Evolutionary conservation across 192 early-diverging fungal species (phyloP), one percentile per base, ranked within the genome.

Genomic region (Gonapodya prolifera): DNA sequence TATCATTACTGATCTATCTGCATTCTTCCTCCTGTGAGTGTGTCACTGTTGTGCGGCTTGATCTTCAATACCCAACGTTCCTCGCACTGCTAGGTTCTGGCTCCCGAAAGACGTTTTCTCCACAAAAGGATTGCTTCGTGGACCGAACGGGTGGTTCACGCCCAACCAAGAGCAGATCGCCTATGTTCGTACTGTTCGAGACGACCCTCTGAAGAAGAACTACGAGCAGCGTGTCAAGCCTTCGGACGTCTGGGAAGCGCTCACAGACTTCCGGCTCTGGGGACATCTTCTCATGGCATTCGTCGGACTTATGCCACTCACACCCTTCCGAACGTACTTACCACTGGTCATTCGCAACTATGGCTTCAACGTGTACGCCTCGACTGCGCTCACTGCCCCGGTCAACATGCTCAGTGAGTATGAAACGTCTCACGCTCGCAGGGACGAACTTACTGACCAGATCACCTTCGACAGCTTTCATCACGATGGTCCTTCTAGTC

Each of bases 81-180:
- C n/a, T n/a, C n/a, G 45, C 13, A 69, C n/a, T n/a, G 45, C 45
- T 69, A 69, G 45, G 13, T 69, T 69, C 45, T 69, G 45, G 45
- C 45, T 69, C 45, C 13, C n/a, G 45, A 8, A 8, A 8, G 45
- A 69, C 45, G n/a, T 8, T n/a, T n/a, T n/a, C 13, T 69, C 13
- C 45, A 16, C n/a, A n/a, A n/a, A n/a, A n/a, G n/a, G n/a, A n/a
- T n/a, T n/a, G n/a, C n/a, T n/a, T n/a, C n/a, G n/a, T n/a, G n/a
- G n/a, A n/a, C n/a, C 8, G 13, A 69, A 69, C 45, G n/a, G n/a
- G 45, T 89, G 85, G 79, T 81, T 89, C 61, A 86, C 80, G 0
- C 88, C 89, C 30, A 83, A 84, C 0, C 81, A 91, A 74, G 81
- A 81, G 30, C 75, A 80, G 30, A 89, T 91, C 78, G 87, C 86